Conservation (phyloP, 1,284 basidiomycete species). For the Ganoderma leucocontextum region DNA sequence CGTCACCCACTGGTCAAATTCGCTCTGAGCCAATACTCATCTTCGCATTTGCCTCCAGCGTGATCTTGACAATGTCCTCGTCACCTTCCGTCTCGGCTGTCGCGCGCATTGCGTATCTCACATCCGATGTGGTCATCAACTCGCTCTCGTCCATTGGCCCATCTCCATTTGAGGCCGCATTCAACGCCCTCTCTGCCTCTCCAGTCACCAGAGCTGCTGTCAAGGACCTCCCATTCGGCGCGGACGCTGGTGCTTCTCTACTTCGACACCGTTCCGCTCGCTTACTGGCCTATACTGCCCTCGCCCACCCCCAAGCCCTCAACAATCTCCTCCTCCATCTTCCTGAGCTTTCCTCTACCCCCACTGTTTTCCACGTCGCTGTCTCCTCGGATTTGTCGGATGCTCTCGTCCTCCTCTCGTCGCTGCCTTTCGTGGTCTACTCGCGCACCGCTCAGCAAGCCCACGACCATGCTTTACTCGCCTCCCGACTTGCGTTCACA, state of each 20-base stretch:
- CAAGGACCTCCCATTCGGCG: constrained; percentile 58
- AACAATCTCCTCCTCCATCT: constrained; percentile 66
- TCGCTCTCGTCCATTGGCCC: constrained; percentile 51
- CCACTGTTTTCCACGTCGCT: constrained; percentile 68
- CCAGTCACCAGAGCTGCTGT: constrained; percentile 37
- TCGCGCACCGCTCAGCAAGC: constrained; percentile 72
- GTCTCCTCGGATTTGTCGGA: constrained; percentile 64
- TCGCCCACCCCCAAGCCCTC: constrained; percentile 53
- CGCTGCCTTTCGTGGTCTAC: constrained; percentile 68
- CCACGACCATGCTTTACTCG: constrained; percentile 79
- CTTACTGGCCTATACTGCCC: constrained; percentile 62
- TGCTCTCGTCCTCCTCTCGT: constrained; percentile 62
- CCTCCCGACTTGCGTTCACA: constrained; percentile 68
- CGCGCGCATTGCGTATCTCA: constrained; percentile 71
- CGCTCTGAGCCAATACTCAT: constrained; percentile 22
- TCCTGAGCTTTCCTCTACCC: constrained; percentile 58
- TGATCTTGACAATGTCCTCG: constrained; percentile 27
- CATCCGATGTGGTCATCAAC: constrained; percentile 73
- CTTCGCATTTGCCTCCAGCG: constrained; percentile 18
- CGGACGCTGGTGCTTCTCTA: constrained; percentile 65
- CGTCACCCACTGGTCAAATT: constrained; percentile 15
- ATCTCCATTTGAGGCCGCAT: constrained; percentile 47
- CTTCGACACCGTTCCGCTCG: constrained; percentile 44
- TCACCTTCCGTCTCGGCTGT: constrained; percentile 53
- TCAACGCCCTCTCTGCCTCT: constrained; percentile 25